These are phyloP conservation scores for Aspergillus sp. DNA, from an alignment of 2,329 filamentous ascomycete species.

Conservation along the genomic window DNA sequence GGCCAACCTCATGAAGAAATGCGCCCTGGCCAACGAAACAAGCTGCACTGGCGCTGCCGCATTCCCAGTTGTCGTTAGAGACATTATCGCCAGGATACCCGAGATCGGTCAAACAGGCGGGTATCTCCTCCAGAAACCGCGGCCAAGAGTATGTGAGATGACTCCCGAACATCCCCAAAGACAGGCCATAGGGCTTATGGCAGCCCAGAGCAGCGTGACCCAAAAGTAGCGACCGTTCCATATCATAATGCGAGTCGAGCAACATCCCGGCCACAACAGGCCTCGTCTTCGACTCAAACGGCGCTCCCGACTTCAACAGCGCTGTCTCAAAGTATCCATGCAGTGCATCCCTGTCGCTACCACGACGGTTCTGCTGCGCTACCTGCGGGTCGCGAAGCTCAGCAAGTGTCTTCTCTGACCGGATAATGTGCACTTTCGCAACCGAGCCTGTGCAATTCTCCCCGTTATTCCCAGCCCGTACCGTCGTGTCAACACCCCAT, in stretches of 20 bases:
- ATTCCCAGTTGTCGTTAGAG: not conserved
- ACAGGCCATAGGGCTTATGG: not conserved
- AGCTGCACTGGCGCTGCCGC: not conserved
- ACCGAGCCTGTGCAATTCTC: not conserved
- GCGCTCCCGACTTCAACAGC: not conserved
- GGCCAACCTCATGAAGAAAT: slow-evolving; percentile 3
- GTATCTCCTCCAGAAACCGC: not conserved
- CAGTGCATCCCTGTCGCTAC: not conserved
- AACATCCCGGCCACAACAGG: not conserved
- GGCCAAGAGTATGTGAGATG: not conserved
- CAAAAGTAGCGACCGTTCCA: not conserved
- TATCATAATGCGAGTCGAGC: not conserved
- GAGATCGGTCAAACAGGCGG: not conserved
- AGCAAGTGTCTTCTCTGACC: not conserved
- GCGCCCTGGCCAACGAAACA: not conserved
- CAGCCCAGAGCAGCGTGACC: slow-evolving; percentile 1
- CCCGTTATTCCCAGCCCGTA: not conserved
- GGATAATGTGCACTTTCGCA: not conserved
- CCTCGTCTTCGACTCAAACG: not conserved
- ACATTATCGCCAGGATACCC: not conserved
- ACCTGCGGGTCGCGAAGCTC: not conserved
- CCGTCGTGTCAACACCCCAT: not conserved
- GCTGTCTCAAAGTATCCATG: not conserved
- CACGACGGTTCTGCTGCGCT: slow-evolving; percentile 1
- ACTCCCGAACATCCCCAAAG: not conserved